These are phyloP conservation scores for Arctium lappa DNA, from an alignment of 129 eudicot species.

Conservation along the genomic window DNA sequence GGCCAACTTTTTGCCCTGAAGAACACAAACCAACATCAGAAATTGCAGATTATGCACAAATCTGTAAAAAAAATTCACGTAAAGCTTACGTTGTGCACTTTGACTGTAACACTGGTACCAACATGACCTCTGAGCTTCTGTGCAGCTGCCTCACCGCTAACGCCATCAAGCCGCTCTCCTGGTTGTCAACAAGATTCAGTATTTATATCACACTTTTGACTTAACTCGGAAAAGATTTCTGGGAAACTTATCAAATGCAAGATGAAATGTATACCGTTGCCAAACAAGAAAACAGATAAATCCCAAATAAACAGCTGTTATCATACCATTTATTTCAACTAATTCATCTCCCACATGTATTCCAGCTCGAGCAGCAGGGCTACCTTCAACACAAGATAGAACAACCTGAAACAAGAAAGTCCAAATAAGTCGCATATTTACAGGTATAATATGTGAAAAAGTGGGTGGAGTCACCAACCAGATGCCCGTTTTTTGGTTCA, in stretches of 20 bases:
- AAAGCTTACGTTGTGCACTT: slow-evolving; percentile 66
- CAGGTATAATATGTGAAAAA: not conserved
- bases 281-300: not conserved
- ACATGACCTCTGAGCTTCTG: slow-evolving; percentile 95
- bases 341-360: slow-evolving; percentile 94
- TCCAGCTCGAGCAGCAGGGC: slow-evolving; percentile 99
- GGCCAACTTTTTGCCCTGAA: slow-evolving; percentile 60
- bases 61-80: not conserved
- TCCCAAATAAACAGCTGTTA: not conserved
- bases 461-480: slow-evolving; percentile 47
- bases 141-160: slow-evolving; percentile 89
- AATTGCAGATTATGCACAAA: not conserved
- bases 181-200: slow-evolving; percentile 13
- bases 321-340: slow-evolving; percentile 78
- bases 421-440: not conserved
- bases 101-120: slow-evolving; percentile 83
- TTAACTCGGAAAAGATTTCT: not conserved
- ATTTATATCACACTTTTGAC: not conserved
- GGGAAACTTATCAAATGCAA: not conserved
- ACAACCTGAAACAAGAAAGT: slow-evolving; percentile 55
- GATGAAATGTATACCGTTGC: not conserved
- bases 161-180: slow-evolving; percentile 88
- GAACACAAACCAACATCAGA: slow-evolving; percentile 15
- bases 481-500: slow-evolving; percentile 80
- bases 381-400: slow-evolving; percentile 77